phyloP scores from a whole-genome alignment of 805 yeast species.

The Naumovozyma castellii region DNA sequence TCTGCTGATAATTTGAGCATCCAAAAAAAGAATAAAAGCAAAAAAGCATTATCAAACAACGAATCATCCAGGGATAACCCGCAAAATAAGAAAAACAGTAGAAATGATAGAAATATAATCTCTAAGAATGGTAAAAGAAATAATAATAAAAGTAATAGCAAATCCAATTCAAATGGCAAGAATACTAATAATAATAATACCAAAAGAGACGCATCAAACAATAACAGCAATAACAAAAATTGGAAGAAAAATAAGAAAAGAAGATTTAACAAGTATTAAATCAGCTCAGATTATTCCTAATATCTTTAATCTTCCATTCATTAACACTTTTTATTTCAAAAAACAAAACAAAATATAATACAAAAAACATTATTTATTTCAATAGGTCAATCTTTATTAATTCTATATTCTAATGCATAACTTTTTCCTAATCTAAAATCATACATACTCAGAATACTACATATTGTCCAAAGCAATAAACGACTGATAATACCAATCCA shows the following conservation, averaged over 20 bases:
- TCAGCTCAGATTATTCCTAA: not conserved
- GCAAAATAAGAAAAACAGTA: not conserved
- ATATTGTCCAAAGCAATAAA: no score
- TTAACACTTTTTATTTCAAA: no score
- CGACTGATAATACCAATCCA: no score
- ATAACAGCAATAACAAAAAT: constrained; percentile 10
- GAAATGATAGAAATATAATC: no score
- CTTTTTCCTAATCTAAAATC: no score
- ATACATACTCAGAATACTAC: no score
- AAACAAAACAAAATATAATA: no score
- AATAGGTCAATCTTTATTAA: not conserved
- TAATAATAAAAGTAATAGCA: not conserved
- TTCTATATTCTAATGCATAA: not conserved
- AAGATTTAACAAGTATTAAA: constrained; percentile 17
- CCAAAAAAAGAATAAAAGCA: not conserved
- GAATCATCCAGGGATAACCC: not conserved
- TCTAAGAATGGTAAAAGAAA: no score
- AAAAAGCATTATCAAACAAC: not conserved
- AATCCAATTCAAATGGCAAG: not conserved
- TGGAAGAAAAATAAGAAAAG: constrained; percentile 26
- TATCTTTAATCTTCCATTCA: no score
- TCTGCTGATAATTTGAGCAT: not conserved
- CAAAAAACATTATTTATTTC: no score
- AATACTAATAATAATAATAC: not conserved
- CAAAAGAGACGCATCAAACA: no score